phyloP scores from a whole-genome alignment of 345 rosid species.

The Ceriops decandra region DNA sequence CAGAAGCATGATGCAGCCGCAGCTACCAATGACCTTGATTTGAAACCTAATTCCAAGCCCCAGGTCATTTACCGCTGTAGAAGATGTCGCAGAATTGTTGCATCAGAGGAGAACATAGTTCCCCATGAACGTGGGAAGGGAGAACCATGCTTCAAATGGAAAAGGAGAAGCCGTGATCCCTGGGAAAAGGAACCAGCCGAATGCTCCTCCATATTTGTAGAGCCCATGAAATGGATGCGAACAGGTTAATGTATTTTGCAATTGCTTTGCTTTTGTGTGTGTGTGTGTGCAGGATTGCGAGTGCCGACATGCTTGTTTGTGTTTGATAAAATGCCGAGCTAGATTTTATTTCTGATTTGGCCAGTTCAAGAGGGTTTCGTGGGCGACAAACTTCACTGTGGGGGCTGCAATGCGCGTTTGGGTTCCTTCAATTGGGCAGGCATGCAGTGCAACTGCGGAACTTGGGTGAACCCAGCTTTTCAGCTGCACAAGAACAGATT shows the following conservation, averaged over 20 bases:
- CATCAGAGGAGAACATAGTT: conserved; percentile 60
- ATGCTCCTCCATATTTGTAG: conserved; percentile 81
- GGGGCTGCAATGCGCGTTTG: conserved; percentile 28
- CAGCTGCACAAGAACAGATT: conserved; percentile 36
- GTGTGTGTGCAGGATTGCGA: no score
- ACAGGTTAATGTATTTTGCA: conserved; percentile 30
- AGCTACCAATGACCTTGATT: conserved; percentile 19
- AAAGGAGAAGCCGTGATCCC: conserved; percentile 50
- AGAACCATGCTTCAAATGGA: conserved; percentile 69
- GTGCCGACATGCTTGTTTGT: background rate
- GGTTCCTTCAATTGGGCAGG: conserved; percentile 38
- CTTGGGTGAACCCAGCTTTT: conserved; percentile 35
- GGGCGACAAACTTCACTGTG: conserved; percentile 28
- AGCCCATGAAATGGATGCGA: conserved; percentile 97
- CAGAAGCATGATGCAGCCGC: conserved; percentile 20
- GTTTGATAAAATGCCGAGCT: conserved; percentile 1
- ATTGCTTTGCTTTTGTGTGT: background rate
- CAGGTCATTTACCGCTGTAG: conserved; percentile 71
- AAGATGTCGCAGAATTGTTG: conserved; percentile 75
- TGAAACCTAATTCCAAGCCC: conserved; percentile 37
- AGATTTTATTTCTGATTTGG: conserved; percentile 9
- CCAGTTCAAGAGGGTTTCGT: conserved; percentile 71
- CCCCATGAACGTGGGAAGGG: conserved; percentile 70
- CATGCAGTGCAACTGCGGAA: conserved; percentile 34
- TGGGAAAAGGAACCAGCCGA: conserved; percentile 33